phyloP scores from a whole-genome alignment of 2,329 filamentous ascomycete genomes.

The Penicillium brevicompactum region DNA sequence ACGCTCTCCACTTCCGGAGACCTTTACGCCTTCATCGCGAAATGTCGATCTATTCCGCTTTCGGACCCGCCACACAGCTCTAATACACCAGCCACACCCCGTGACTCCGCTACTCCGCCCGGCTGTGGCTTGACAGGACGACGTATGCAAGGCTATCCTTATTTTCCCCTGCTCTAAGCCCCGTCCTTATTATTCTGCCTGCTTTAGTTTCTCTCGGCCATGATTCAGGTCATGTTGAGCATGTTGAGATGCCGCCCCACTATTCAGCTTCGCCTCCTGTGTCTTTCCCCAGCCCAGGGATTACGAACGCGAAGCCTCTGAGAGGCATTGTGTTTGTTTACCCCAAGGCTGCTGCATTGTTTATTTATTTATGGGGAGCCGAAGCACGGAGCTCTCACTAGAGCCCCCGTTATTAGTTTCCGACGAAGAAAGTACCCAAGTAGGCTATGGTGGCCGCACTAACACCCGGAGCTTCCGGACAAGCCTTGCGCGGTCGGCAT shows the following conservation, averaged over 20 bases:
- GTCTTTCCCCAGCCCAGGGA: neutral
- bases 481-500: neutral
- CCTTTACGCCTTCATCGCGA: conserved; percentile 1
- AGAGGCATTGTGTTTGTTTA: neutral
- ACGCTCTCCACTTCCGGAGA: neutral
- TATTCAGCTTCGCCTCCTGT: conserved; percentile 2
- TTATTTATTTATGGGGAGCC: neutral
- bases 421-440: neutral
- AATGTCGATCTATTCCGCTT: conserved; percentile 11
- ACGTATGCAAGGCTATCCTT: neutral
- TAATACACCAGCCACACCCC: conserved; percentile 5
- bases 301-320: neutral
- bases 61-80: neutral
- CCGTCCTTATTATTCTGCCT: conserved; percentile 7
- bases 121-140: neutral
- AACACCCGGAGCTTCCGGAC: neutral
- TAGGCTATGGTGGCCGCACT: neutral
- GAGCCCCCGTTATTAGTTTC: neutral
- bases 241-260: neutral
- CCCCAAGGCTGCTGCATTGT: conserved; percentile 5
- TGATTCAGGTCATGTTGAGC: neutral
- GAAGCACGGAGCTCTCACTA: neutral
- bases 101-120: conserved; percentile 8
- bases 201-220: neutral
- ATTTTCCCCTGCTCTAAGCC: conserved; percentile 1